phyloP scores from a whole-genome alignment of 129 eudicot species.

The Glebionis coronaria region DNA sequence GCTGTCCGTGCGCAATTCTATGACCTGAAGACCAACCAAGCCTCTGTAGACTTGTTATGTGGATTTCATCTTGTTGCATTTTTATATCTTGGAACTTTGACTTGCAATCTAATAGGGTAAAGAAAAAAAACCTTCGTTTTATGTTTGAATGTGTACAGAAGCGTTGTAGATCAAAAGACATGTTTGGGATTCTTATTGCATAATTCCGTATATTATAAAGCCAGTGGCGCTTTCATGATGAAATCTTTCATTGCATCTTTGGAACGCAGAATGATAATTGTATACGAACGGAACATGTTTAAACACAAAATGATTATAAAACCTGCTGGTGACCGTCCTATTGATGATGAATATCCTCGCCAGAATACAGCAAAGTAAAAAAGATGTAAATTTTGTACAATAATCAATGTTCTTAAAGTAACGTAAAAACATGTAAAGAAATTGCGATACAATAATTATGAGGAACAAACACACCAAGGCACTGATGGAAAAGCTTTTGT shows the following conservation, averaged over 20 bases:
- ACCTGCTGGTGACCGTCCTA: too few species aligned
- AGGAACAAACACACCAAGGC: too few species aligned
- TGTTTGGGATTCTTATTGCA: conserved; percentile 1
- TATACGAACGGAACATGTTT: too few species aligned
- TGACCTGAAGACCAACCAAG: conserved; percentile 27
- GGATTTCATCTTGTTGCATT: conserved; percentile 18
- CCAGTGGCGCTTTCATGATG: neutral
- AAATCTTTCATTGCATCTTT: neutral
- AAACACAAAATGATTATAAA: too few species aligned
- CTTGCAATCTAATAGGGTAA: conserved; percentile 22
- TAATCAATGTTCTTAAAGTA: too few species aligned
- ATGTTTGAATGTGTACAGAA: conserved; percentile 28
- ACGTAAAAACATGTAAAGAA: too few species aligned
- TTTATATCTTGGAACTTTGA: conserved; percentile 28
- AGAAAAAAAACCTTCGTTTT: conserved; percentile 9
- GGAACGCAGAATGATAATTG: too few species aligned
- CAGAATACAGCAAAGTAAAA: too few species aligned
- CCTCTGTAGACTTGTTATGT: conserved; percentile 7
- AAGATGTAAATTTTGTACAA: too few species aligned
- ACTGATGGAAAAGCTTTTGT: too few species aligned
- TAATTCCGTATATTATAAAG: neutral
- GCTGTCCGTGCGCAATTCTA: conserved; percentile 57
- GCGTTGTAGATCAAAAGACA: conserved; percentile 17
- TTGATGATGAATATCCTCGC: too few species aligned
- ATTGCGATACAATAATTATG: too few species aligned